phyloP scores from a whole-genome alignment of 1,284 basidiomycete genomes.

The Cystobasidium slooffiae region DNA sequence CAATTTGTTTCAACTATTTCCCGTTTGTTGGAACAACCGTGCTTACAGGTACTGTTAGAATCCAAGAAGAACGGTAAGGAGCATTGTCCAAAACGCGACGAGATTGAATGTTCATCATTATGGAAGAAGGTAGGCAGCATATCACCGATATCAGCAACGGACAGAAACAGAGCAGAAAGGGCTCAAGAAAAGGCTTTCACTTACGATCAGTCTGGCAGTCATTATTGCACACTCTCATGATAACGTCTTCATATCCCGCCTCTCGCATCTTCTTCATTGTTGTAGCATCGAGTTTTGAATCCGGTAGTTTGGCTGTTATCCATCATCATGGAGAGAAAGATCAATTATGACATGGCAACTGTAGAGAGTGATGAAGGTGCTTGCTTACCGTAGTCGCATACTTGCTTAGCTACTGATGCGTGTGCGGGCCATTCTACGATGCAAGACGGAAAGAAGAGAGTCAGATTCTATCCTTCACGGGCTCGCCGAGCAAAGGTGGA shows the following conservation, averaged over 20 bases:
- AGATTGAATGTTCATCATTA: too few species aligned
- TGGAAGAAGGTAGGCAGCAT: too few species aligned
- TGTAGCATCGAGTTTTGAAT: not conserved
- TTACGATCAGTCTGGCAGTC: slow-evolving; percentile 17
- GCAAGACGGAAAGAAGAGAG: too few species aligned
- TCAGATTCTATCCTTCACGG: not conserved
- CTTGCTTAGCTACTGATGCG: slow-evolving; percentile 18
- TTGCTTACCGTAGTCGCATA: slow-evolving; percentile 26
- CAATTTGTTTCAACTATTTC: not conserved
- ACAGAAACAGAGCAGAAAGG: too few species aligned
- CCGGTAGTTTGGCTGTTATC: slow-evolving; percentile 16
- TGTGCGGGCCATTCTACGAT: slow-evolving; percentile 27
- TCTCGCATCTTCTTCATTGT: slow-evolving; percentile 20
- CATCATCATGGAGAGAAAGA: not conserved
- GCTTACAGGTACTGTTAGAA: too few species aligned
- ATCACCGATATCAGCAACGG: too few species aligned
- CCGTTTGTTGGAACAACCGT: too few species aligned
- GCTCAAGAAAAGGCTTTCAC: not conserved
- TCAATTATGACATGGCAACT: not conserved
- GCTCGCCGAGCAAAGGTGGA: not conserved
- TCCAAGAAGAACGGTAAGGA: too few species aligned
- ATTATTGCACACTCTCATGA: slow-evolving; percentile 22
- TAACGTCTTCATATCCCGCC: slow-evolving; percentile 6
- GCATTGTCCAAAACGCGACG: too few species aligned
- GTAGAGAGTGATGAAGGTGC: not conserved